phyloP scores from a whole-genome alignment of 2,329 filamentous ascomycete genomes.

The Aspergillus ibericus region DNA sequence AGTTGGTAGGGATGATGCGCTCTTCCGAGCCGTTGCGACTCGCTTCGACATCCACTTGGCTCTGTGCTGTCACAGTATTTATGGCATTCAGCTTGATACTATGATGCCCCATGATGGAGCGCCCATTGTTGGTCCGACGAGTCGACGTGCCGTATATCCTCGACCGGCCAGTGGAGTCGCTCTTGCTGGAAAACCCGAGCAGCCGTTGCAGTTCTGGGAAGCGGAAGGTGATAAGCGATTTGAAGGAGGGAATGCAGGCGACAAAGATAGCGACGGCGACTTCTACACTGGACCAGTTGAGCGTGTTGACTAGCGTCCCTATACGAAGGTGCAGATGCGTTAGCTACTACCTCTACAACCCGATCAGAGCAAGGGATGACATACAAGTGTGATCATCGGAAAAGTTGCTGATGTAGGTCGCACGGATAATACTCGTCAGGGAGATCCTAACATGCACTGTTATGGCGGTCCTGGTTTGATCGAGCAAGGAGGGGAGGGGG shows the following conservation, averaged over 20 bases:
- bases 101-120: neutral
- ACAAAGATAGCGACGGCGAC: slow-evolving; percentile 17
- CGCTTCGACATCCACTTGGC: neutral
- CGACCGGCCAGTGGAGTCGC: slow-evolving; percentile 1
- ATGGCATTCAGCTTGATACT: neutral
- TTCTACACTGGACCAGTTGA: slow-evolving; percentile 20
- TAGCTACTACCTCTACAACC: neutral
- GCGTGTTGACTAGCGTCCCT: slow-evolving; percentile 14
- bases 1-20: neutral
- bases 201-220: slow-evolving; percentile 4
- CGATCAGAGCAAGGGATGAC: neutral
- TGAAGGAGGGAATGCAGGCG: slow-evolving; percentile 17
- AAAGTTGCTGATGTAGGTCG: slow-evolving; percentile 11
- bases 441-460: slow-evolving; percentile 4
- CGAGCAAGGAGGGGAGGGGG: neutral
- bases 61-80: neutral
- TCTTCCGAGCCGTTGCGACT: neutral
- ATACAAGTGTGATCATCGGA: slow-evolving; percentile 6
- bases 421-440: slow-evolving; percentile 18
- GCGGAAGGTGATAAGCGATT: neutral
- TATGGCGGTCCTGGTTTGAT: neutral
- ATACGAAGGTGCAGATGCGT: neutral
- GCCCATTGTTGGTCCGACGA: neutral
- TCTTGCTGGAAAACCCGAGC: slow-evolving; percentile 1
- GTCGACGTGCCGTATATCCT: neutral